A percentile compares a stretch with the other conserved stretches of the same genome.
Conservation (phyloP, 1,284 basidiomycete genomes). For the Acaromyces ingoldii region DNA sequence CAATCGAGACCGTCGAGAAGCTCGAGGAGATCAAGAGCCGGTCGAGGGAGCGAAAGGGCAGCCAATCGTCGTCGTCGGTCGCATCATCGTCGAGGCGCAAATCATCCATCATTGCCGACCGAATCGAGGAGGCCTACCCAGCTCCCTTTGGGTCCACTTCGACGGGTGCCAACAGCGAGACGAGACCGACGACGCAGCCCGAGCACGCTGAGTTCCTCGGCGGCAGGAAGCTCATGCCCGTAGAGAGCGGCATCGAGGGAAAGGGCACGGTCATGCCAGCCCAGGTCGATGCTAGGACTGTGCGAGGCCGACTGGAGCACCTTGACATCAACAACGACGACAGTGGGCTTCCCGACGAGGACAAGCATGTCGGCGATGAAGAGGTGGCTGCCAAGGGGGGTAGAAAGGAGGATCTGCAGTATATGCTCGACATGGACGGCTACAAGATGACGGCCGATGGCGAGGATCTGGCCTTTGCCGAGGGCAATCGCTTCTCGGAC, state of each 20-base stretch:
- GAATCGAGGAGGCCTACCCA: constrained; percentile 28
- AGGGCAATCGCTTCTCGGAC: constrained; percentile 44
- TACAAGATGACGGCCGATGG: constrained; percentile 49
- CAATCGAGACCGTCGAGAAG: too few species aligned
- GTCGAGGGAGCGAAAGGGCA: constrained; percentile 4
- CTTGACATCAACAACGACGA: background rate
- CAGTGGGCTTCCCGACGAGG: background rate
- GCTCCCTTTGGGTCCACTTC: constrained; percentile 21
- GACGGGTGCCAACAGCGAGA: background rate
- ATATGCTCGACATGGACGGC: constrained; percentile 50
- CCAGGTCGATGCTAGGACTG: background rate
- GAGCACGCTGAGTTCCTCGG: constrained; percentile 1
- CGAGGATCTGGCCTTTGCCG: constrained; percentile 33
- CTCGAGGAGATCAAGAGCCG: background rate
- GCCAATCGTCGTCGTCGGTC: background rate
- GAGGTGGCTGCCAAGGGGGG: constrained; percentile 1
- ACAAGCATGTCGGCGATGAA: constrained; percentile 6
- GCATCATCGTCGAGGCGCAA: too few species aligned
- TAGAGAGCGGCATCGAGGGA: background rate
- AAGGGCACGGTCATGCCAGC: background rate
- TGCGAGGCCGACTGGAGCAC: background rate
- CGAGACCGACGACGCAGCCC: background rate
- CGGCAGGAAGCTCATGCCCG: background rate
- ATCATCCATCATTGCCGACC: constrained; percentile 6
- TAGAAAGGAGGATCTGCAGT: constrained; percentile 15